Base-by-base conservation (phyloP, 768 basidiomycete species). In the Pleurotus sapidus region DNA sequence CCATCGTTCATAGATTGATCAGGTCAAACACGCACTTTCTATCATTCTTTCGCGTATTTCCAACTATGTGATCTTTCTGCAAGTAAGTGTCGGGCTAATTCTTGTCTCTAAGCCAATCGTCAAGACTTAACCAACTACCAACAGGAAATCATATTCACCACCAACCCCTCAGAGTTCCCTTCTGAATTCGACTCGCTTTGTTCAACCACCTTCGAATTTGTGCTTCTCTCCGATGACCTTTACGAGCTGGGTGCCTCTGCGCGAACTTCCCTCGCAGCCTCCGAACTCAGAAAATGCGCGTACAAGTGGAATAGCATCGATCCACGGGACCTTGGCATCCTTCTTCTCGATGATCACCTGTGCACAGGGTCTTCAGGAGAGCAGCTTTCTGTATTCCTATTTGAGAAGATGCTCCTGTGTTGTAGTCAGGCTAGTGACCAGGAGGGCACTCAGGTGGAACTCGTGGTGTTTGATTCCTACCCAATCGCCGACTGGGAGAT, bases 401-500 rank as follows among this genome's bases (percentile, higher is more conserved):
- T 73, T 56, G 74, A 76, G 47, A 62, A 59, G 17, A 61, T 71
- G 62, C 55, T 77, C 5, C 51, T 76, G 39, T 74, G 71, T 55
- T 76, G 72, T 61, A 55, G 54, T 9, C 71, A 74, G 43, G 66
- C 56, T 38, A 46, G 57, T 27, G 57, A 30, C 30, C 42, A 40
- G 39, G 60, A 58, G 5, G 43, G 46, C 37, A 59, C 57, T 55
- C 42, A 40, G 39, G 60, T 57, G 4, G 47, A 40, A 39, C 60
- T 55, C 55, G 51, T 43, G 27, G 57, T 57, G 34, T 47, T 58
- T 39, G 59, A 60, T 4, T 30, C 58, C 39, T 74, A 76, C 59
- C 74, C 75, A 1, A 65, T 75, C 3, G 57, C 62, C 9, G 58
- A 73, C 2, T 78, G 76, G 76, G 72, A 74, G 59, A 55, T 74